Evolutionary conservation across 2,329 filamentous ascomycete species (phyloP).

Genomic region (Bimuria novae-zelandiae): DNA sequence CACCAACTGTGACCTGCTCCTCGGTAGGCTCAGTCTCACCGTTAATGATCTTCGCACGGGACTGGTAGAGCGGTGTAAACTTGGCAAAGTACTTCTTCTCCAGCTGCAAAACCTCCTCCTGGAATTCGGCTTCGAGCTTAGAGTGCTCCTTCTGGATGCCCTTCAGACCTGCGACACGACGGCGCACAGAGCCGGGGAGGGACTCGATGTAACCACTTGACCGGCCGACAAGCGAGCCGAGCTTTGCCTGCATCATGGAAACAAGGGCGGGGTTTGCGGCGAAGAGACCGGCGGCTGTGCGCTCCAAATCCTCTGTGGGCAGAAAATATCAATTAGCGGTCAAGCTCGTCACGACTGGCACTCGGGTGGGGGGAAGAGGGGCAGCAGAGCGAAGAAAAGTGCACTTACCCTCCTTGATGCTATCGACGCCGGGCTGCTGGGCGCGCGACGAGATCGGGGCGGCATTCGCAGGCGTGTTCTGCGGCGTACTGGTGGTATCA

Average conservation of each 20-base stretch:
- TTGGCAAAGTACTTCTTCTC: constrained; percentile 99
- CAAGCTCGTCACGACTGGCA: constrained; percentile 26
- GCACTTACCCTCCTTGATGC: constrained; percentile 90
- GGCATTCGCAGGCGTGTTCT: constrained; percentile 95
- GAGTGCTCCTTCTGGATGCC: constrained; percentile 98
- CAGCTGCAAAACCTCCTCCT: constrained; percentile 95
- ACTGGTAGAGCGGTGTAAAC: constrained; percentile 96
- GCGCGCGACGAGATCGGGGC: constrained; percentile 97
- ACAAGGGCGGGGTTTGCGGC: constrained; percentile 94
- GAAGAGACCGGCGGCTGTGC: constrained; percentile 88
- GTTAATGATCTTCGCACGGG: constrained; percentile 91
- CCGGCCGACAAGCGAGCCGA: constrained; percentile 88
- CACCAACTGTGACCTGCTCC: constrained; percentile 82
- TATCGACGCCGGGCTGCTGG: constrained; percentile 89
- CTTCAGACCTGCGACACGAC: constrained; percentile 92
- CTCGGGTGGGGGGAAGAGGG: constrained; percentile 34
- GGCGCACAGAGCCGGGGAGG: constrained; percentile 84
- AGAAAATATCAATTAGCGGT: constrained; percentile 45
- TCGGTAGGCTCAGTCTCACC: constrained; percentile 83
- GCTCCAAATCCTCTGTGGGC: constrained; percentile 82
- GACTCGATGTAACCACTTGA: constrained; percentile 99
- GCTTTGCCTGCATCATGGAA: constrained; percentile 96
- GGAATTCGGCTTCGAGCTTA: constrained; percentile 97
- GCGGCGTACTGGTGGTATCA: constrained; percentile 74
- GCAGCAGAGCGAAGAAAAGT: constrained; percentile 23